phyloP scores from a whole-genome alignment of 1,284 basidiomycete species.

The Naganishia cerealis region DNA sequence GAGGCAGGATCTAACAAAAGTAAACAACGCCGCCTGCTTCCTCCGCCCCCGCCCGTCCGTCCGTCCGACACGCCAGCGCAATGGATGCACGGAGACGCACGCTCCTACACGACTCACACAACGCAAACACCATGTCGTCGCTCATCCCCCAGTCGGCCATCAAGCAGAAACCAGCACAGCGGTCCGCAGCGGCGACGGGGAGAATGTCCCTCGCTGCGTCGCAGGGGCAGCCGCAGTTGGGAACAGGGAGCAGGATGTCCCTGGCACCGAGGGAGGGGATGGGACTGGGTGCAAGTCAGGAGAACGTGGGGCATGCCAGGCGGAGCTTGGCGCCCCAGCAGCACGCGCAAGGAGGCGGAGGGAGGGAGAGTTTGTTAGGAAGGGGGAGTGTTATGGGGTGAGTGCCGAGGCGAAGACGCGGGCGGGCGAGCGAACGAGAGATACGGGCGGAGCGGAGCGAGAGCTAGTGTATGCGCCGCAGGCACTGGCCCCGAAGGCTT shows the following conservation, averaged over 20 bases:
- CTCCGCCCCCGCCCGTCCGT: constrained; percentile 12
- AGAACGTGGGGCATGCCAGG: constrained; percentile 52
- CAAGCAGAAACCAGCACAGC: constrained; percentile 50
- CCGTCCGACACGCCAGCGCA: constrained; percentile 32
- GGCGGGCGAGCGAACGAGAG: too few relatives aligned
- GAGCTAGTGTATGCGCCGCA: too few relatives aligned
- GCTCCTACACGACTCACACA: constrained; percentile 59
- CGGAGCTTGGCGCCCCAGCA: constrained; percentile 29
- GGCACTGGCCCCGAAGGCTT: too few relatives aligned
- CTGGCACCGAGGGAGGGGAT: constrained; percentile 14
- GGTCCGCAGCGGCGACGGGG: constrained; percentile 9
- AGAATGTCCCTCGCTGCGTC: constrained; percentile 61
- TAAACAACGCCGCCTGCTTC: constrained; percentile 11
- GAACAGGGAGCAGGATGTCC: constrained; percentile 2
- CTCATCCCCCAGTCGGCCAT: constrained; percentile 58
- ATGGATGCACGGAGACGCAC: constrained; percentile 62
- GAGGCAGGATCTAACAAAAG: constrained; percentile 11
- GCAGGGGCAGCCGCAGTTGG: constrained; percentile 64
- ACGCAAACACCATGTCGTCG: constrained; percentile 69
- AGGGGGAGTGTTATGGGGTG: constrained; percentile 43
- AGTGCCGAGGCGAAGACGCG: neutral
- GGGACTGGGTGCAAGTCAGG: constrained; percentile 20
- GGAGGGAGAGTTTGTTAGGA: constrained; percentile 58
- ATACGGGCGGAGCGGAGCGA: neutral
- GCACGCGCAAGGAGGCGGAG: constrained; percentile 19